A percentile compares a stretch with the other conserved stretches of the same genome.
These are phyloP conservation scores for Termitomyces eurrhizus DNA, from an alignment of 768 basidiomycete genomes.

Conservation along the genomic window DNA sequence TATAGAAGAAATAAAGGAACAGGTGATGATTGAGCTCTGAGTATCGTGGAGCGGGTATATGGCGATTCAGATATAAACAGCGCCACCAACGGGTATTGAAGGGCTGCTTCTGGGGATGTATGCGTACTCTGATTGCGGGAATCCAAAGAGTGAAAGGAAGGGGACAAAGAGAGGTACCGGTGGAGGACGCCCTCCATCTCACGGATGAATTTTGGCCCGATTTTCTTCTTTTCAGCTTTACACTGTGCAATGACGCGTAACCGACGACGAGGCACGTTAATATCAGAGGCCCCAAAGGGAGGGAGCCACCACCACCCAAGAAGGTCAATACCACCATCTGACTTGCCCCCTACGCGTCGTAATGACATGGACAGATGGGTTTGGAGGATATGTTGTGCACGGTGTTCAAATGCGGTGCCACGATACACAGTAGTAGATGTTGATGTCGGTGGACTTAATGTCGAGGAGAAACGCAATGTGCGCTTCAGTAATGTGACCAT, in stretches of 20 bases:
- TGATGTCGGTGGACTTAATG: background rate
- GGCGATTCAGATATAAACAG: conserved; percentile 77
- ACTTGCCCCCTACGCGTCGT: conserved; percentile 73
- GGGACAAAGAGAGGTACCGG: conserved; percentile 33
- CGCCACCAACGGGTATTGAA: conserved; percentile 49
- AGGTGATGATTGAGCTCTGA: conserved; percentile 68
- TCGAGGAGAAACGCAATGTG: conserved; percentile 7
- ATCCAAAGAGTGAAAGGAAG: background rate
- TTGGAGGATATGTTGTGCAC: conserved; percentile 58
- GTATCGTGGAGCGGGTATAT: conserved; percentile 68
- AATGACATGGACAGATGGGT: conserved; percentile 76
- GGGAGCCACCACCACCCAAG: conserved; percentile 95
- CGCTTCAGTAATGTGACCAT: background rate
- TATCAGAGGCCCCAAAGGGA: conserved; percentile 5
- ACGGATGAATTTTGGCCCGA: conserved; percentile 75
- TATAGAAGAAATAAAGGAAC: conserved; percentile 81
- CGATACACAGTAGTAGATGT: conserved; percentile 53
- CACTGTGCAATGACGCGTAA: conserved; percentile 84
- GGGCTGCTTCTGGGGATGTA: background rate
- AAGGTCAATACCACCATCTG: conserved; percentile 89
- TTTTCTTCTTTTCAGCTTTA: conserved; percentile 84
- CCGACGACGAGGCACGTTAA: conserved; percentile 35
- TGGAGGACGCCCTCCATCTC: conserved; percentile 89
- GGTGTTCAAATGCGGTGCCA: conserved; percentile 73
- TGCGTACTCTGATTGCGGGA: background rate